A percentile compares a stretch with the other conserved stretches of the same genome.
Evolutionary conservation across 345 rosid species (phyloP).

Genomic region (Brassica napus): DNA sequence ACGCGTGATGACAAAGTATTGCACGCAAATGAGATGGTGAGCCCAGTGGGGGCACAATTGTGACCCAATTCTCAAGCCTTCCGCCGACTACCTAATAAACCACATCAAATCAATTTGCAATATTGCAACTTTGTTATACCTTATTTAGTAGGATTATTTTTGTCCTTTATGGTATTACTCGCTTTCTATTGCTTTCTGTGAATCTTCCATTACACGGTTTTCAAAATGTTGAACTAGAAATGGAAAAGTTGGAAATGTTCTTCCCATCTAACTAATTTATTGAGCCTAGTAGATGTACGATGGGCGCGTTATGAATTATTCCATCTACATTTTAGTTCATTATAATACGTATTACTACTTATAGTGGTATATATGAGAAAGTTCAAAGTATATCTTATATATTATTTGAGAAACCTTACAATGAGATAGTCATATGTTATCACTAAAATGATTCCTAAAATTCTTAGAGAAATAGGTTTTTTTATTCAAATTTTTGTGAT

Average conservation of each 20-base stretch:
- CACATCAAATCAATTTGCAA: slow-evolving; percentile 7
- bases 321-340: background rate
- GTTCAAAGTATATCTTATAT: too few species aligned
- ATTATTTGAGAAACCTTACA: too few species aligned
- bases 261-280: slow-evolving; percentile 2
- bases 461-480: too few species aligned
- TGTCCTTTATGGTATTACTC: slow-evolving; percentile 2
- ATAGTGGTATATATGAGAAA: too few species aligned
- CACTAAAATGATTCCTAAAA: too few species aligned
- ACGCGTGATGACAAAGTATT: slow-evolving; percentile 28
- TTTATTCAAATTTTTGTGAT: too few species aligned
- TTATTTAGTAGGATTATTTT: background rate
- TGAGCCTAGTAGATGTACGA: slow-evolving; percentile 15
- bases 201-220: slow-evolving; percentile 21
- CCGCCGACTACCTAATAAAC: slow-evolving; percentile 7
- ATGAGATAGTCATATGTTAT: too few species aligned
- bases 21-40: slow-evolving; percentile 20
- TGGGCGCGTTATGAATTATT: background rate
- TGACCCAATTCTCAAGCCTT: background rate
- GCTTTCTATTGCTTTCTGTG: slow-evolving; percentile 25
- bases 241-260: slow-evolving; percentile 6
- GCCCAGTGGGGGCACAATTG: slow-evolving; percentile 5
- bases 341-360: background rate
- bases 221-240: background rate
- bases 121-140: background rate